Evolutionary conservation across 495 filamentous ascomycete genomes (phyloP).

Genomic region (Penicillium bovifimosum): DNA sequence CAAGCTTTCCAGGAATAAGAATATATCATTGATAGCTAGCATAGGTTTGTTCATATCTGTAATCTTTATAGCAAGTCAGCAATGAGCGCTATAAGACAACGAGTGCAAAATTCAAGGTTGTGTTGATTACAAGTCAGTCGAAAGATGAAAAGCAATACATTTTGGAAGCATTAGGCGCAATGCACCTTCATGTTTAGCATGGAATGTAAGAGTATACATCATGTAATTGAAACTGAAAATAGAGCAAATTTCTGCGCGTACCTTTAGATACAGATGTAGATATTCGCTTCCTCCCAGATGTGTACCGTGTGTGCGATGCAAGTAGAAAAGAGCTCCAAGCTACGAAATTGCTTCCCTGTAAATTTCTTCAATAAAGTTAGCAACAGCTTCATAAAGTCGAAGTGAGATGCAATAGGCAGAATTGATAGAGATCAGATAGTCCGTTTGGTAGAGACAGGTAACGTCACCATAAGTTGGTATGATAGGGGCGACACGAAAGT

Average conservation of each 20-base stretch:
- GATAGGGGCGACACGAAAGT: conserved; percentile 89
- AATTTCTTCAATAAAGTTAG: conserved; percentile 29
- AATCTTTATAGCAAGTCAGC: conserved; percentile 33
- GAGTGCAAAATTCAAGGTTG: conserved; percentile 12
- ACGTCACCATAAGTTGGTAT: conserved; percentile 79
- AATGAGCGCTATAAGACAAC: conserved; percentile 24
- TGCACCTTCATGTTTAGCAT: conserved; percentile 84
- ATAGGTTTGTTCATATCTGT: conserved; percentile 5
- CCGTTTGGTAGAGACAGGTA: conserved; percentile 90
- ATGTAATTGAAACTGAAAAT: conserved; percentile 34
- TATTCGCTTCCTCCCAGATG: background rate
- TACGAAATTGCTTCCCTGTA: conserved; percentile 7
- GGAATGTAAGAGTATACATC: conserved; percentile 71
- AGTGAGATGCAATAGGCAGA: conserved; percentile 12
- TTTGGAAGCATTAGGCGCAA: conserved; percentile 62
- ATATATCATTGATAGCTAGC: conserved; percentile 8
- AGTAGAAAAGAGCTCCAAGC: background rate
- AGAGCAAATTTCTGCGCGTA: conserved; percentile 13
- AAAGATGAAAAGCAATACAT: conserved; percentile 95
- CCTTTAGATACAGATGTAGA: conserved; percentile 10
- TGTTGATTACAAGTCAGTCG: conserved; percentile 58
- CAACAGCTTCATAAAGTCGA: conserved; percentile 12
- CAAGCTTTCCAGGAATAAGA: conserved; percentile 52
- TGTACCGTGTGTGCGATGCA: background rate
- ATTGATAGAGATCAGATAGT: conserved; percentile 56